Percentiles rank a stretch among this genome's conserved stretches.
phyloP scores from a whole-genome alignment of 78 protist species.

The Pigoraptor vietnamica region DNA sequence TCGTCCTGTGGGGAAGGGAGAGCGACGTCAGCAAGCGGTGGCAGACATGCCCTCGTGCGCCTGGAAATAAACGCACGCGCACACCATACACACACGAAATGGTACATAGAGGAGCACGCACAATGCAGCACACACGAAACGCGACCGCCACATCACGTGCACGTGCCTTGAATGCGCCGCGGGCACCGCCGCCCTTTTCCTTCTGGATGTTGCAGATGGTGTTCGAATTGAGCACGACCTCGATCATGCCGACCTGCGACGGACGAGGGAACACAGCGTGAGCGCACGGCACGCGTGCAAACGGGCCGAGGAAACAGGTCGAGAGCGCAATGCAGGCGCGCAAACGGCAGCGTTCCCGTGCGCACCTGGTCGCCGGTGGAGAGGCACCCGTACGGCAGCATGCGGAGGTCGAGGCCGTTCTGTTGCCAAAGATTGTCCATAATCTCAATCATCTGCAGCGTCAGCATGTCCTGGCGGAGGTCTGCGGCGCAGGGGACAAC shows the following conservation, averaged over 20 bases:
- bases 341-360: background rate
- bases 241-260: slow-evolving; percentile 72
- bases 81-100: too few relatives aligned
- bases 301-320: too few relatives aligned
- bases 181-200: background rate
- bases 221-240: slow-evolving; percentile 58
- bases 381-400: slow-evolving; percentile 69
- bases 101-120: too few relatives aligned
- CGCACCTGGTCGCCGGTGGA: slow-evolving; percentile 72
- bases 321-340: background rate
- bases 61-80: too few relatives aligned
- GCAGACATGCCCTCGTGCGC: slow-evolving; percentile 74
- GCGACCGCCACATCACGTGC: background rate
- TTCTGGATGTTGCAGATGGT: slow-evolving; percentile 65
- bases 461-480: slow-evolving; percentile 88
- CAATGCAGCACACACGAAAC: too few relatives aligned
- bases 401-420: slow-evolving; percentile 57
- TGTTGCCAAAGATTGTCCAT: slow-evolving; percentile 88
- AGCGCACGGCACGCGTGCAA: too few relatives aligned
- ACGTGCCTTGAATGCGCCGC: background rate
- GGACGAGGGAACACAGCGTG: too few relatives aligned
- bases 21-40: slow-evolving; percentile 35
- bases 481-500: background rate
- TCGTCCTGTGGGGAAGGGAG: too few relatives aligned
- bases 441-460: slow-evolving; percentile 79